phyloP scores from a whole-genome alignment of 345 rosid genomes.

The Citrus maxima region DNA sequence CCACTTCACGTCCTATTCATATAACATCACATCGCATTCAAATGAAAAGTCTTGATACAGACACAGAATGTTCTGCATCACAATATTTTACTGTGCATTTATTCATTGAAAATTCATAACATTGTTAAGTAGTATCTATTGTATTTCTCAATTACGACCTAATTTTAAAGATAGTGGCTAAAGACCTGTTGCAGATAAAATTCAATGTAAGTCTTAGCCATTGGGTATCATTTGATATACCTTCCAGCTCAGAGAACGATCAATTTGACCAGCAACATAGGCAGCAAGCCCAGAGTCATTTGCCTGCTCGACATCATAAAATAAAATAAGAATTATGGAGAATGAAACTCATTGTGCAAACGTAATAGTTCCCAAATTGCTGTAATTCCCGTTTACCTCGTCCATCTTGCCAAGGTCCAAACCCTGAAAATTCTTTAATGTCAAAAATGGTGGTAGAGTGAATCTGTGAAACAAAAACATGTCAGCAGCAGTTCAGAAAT shows the following conservation, averaged over 20 bases:
- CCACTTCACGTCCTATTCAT: slow-evolving; percentile 74
- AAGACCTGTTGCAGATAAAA: neutral
- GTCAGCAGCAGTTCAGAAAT: neutral
- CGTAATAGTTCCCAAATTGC: neutral
- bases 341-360: neutral
- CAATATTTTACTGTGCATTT: too few species aligned
- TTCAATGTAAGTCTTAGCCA: neutral
- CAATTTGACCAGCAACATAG: slow-evolving; percentile 90
- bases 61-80: neutral
- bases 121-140: neutral
- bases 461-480: slow-evolving; percentile 44
- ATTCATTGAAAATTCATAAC: neutral
- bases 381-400: slow-evolving; percentile 30
- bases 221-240: slow-evolving; percentile 22
- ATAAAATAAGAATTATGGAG: neutral
- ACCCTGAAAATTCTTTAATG: slow-evolving; percentile 93
- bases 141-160: neutral
- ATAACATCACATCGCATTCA: neutral
- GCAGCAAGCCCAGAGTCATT: slow-evolving; percentile 84
- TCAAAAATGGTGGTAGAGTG: slow-evolving; percentile 72
- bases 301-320: slow-evolving; percentile 38
- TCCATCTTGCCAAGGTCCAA: slow-evolving; percentile 92
- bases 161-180: neutral
- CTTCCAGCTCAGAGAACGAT: slow-evolving; percentile 90
- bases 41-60: neutral